phyloP scores from a whole-genome alignment of 2,329 filamentous ascomycete species.

The Podosphaera leucotricha region DNA sequence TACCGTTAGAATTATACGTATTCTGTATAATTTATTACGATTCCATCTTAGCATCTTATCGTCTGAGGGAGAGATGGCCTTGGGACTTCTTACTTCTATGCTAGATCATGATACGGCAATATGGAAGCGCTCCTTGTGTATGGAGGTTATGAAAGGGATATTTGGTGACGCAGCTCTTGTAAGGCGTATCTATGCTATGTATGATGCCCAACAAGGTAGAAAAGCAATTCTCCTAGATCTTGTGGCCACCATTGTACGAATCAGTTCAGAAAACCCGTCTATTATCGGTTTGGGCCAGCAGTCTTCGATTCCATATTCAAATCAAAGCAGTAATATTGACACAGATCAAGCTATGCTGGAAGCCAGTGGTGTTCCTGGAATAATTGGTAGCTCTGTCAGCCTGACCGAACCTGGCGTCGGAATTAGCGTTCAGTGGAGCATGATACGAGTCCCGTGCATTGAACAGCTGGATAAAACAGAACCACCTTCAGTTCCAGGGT shows the following conservation, averaged over 20 bases:
- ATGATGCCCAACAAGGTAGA: conserved; percentile 48
- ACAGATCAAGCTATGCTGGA: conserved; percentile 76
- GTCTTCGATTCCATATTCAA: conserved; percentile 54
- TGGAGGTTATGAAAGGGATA: conserved; percentile 73
- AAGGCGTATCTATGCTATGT: conserved; percentile 56
- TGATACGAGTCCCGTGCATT: conserved; percentile 65
- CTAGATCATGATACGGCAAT: conserved; percentile 62
- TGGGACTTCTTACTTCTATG: conserved; percentile 62
- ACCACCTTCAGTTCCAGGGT: conserved; percentile 62
- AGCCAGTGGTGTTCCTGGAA: conserved; percentile 64
- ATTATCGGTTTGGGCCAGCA: conserved; percentile 77
- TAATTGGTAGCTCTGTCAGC: conserved; percentile 52
- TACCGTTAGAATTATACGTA: conserved; percentile 59
- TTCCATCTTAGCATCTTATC: conserved; percentile 53
- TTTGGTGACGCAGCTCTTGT: conserved; percentile 63
- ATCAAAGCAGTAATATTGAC: conserved; percentile 30
- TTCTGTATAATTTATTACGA: conserved; percentile 60
- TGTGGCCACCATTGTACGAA: conserved; percentile 68
- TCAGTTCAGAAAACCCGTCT: conserved; percentile 74
- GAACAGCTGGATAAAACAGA: conserved; percentile 88
- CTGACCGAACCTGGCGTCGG: conserved; percentile 43
- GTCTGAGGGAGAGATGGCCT: conserved; percentile 58
- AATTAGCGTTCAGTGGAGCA: conserved; percentile 82
- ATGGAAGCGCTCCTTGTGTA: conserved; percentile 77
- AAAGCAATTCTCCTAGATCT: conserved; percentile 61